A percentile compares a stretch with the other conserved stretches of the same genome.
These are phyloP conservation scores for Tricholoma flavovirens DNA, from an alignment of 768 basidiomycete genomes.

Conservation along the genomic window DNA sequence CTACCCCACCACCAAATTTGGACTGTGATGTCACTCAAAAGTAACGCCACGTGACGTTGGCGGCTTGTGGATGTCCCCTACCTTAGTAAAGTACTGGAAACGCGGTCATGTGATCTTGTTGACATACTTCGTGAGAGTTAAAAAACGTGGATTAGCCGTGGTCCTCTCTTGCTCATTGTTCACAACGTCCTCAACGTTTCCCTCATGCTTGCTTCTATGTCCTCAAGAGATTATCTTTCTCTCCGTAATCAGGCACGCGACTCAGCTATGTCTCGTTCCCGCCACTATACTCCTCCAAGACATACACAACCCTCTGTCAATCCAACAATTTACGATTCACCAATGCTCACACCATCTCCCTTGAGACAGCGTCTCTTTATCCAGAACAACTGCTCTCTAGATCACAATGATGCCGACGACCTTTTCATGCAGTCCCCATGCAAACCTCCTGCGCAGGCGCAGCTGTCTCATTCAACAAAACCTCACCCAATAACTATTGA, in stretches of 20 bases:
- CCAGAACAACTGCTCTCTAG: conserved; percentile 19
- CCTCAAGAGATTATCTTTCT: conserved; percentile 32
- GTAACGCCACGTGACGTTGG: no score
- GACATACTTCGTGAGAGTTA: conserved; percentile 34
- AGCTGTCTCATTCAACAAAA: conserved; percentile 23
- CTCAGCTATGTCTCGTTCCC: conserved; percentile 32
- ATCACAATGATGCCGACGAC: conserved; percentile 39
- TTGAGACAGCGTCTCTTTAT: conserved; percentile 42
- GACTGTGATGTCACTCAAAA: no score
- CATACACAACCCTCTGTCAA: conserved; percentile 13
- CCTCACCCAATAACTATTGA: conserved; percentile 41
- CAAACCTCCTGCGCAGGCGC: conserved; percentile 39
- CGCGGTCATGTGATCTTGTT: conserved; percentile 45
- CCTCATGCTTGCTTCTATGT: conserved; percentile 41
- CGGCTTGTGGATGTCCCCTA: no score
- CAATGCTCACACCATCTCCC: conserved; percentile 64
- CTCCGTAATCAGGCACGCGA: conserved; percentile 13
- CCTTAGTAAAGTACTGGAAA: no score
- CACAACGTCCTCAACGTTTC: conserved; percentile 18
- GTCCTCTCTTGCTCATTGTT: conserved; percentile 14
- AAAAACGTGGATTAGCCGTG: conserved; percentile 15
- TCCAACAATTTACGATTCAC: conserved; percentile 39
- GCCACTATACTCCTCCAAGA: conserved; percentile 32
- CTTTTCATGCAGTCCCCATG: conserved; percentile 51
- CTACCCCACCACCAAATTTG: no score